Percentiles rank a stretch among this genome's conserved stretches.
These are phyloP conservation scores for Colletotrichum musae DNA, from an alignment of 2,329 filamentous ascomycete species.

Conservation along the genomic window DNA sequence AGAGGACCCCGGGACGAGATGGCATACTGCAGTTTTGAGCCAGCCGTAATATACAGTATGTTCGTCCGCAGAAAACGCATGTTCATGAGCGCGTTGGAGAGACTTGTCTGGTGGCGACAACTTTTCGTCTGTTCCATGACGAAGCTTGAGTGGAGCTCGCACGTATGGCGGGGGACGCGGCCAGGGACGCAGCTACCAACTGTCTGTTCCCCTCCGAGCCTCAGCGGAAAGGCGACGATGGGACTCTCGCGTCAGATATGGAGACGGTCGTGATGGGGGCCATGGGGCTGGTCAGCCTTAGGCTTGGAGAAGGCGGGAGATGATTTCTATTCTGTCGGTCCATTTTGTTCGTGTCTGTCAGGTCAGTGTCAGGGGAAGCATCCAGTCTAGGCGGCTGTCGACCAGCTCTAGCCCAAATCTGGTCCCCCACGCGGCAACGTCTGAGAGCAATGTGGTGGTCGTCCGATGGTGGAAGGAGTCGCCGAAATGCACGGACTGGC, in stretches of 20 bases:
- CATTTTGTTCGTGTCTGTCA: not conserved
- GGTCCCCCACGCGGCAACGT: conserved; percentile 36
- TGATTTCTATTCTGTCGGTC: conserved; percentile 1
- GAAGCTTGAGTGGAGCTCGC: conserved; percentile 33
- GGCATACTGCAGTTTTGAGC: conserved; percentile 27
- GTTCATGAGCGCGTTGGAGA: not conserved
- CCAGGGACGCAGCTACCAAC: conserved; percentile 23
- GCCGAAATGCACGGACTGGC: conserved; percentile 21
- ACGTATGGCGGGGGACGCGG: conserved; percentile 16
- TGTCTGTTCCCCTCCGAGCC: conserved; percentile 13
- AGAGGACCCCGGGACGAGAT: conserved; percentile 13
- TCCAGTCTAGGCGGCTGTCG: conserved; percentile 13
- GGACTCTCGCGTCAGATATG: conserved; percentile 1
- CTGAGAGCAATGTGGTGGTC: conserved; percentile 26
- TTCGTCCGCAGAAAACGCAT: not conserved
- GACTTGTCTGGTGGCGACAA: not conserved
- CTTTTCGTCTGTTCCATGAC: conserved; percentile 10
- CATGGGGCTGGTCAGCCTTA: conserved; percentile 38
- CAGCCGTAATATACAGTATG: not conserved
- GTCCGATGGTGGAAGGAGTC: conserved; percentile 28
- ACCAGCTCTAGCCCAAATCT: conserved; percentile 14
- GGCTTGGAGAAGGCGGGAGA: conserved; percentile 27
- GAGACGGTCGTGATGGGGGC: conserved; percentile 22
- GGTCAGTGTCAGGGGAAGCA: not conserved
- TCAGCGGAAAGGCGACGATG: conserved; percentile 13